A percentile compares a stretch with the other conserved stretches of the same genome.
phyloP scores from a whole-genome alignment of 2,329 filamentous ascomycete genomes.

The Botrytis pseudocinerea region DNA sequence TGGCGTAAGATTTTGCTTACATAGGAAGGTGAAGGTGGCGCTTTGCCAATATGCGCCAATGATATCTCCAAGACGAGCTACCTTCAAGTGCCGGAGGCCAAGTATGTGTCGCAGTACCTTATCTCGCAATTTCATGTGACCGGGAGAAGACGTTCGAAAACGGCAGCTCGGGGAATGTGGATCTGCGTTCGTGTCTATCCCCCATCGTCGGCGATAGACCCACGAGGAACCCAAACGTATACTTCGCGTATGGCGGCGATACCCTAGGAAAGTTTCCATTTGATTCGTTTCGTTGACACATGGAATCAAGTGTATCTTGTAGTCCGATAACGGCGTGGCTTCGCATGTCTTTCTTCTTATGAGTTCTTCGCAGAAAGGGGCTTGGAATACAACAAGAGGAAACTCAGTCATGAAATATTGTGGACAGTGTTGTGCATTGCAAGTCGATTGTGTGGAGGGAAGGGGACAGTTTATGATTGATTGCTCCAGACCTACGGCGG shows the following conservation, averaged over 20 bases:
- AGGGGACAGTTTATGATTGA: background rate
- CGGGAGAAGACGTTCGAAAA: background rate
- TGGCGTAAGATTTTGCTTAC: background rate
- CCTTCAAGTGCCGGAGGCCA: background rate
- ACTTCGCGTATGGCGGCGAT: background rate
- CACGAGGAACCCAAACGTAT: background rate
- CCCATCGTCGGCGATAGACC: background rate
- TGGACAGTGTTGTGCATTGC: too few relatives aligned
- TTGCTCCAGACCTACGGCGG: background rate
- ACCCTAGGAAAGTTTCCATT: background rate
- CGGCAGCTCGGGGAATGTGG: background rate
- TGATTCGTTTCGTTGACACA: background rate
- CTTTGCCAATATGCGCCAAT: constrained; percentile 15
- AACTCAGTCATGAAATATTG: background rate
- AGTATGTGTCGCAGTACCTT: background rate
- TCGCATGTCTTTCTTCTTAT: background rate
- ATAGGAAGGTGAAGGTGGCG: constrained; percentile 18
- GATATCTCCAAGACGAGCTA: background rate
- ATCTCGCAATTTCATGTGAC: background rate
- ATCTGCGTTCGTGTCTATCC: background rate
- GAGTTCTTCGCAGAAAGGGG: background rate
- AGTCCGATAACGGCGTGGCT: background rate
- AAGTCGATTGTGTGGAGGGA: background rate
- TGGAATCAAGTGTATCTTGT: background rate
- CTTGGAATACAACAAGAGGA: background rate